Evolutionary conservation across 2,329 filamentous ascomycete genomes (phyloP), one percentile per base, ranked within the genome.

Genomic region (Phyllosticta citriasiana): DNA sequence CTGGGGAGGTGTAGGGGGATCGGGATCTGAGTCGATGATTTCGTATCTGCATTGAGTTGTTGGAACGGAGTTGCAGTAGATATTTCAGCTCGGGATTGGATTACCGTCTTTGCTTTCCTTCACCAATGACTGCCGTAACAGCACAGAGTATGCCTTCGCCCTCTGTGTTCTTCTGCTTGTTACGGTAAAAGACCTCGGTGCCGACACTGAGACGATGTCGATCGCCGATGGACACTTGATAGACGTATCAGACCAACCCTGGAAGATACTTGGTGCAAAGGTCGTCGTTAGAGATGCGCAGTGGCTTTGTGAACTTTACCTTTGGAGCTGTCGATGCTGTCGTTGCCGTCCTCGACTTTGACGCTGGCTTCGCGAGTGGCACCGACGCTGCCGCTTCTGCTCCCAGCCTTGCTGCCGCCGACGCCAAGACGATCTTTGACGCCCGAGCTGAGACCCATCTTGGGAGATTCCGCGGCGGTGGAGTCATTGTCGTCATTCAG

Each of bases 121-220:
- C 79, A 62, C 79, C 79, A 26, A 80, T 80, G n/a, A 81, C 78
- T 33, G 71, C 71, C 4, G 79, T 80, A 53, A 81, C 77, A 59
- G 74, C 73, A 68, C 78, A 80, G 24, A 81, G 72, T 35, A 80
- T 80, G 62, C 79, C 79, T 70, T 80, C 78, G 66, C 79, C 79
- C 68, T 80, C 78, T 19, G 67, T 71, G 50, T 65, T 67, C 68
- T 73, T 72, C 47, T 65, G 63, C 65, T 74, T 73, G 66, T 79
- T 77, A 59, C 78, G 76, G 69, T 79, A 80, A 69, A 80, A 77
- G 55, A 81, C 79, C 65, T 79, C 76, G 60, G 78, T 78, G 66
- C 76, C 72, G 24, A 76, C 71, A 27, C 68, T 64, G 19, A 75
- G 70, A 58, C 71, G 72, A 22, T 68, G 70, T 19, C 60, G 56